These are phyloP conservation scores for Fusarium nanum DNA, from an alignment of 2,329 filamentous ascomycete genomes.

Conservation along the genomic window DNA sequence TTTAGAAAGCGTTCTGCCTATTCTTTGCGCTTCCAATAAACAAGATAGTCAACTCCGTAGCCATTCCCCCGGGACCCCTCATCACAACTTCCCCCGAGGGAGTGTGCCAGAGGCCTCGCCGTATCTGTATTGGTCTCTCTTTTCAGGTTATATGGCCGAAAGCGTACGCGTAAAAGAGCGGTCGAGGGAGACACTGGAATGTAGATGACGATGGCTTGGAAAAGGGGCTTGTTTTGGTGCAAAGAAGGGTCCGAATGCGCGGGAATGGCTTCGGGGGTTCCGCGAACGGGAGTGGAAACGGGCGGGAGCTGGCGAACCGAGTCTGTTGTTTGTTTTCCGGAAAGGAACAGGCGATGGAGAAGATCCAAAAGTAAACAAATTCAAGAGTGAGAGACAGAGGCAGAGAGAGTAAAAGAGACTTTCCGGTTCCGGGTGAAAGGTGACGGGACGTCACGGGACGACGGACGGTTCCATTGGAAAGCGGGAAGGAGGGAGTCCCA, in stretches of 20 bases:
- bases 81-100: background rate
- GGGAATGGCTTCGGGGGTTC: conserved; percentile 26
- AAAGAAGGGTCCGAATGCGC: conserved; percentile 2
- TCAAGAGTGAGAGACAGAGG: background rate
- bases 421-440: conserved; percentile 8
- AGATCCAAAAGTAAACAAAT: background rate
- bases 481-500: conserved; percentile 7
- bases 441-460: conserved; percentile 33
- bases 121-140: background rate
- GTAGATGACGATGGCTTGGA: conserved; percentile 21
- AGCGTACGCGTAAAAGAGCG: conserved; percentile 24
- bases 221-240: conserved; percentile 1
- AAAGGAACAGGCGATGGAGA: background rate
- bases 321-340: background rate
- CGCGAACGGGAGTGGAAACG: conserved; percentile 26
- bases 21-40: background rate
- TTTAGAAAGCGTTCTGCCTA: background rate
- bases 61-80: conserved; percentile 12
- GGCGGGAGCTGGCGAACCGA: background rate
- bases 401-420: background rate
- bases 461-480: conserved; percentile 12
- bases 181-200: conserved; percentile 29
- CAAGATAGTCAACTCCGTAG: background rate
- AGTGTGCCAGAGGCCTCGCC: background rate
- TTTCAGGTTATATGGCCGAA: conserved; percentile 1